Base-by-base conservation (phyloP, 305 asterid species). In the Stenogyne calaminthoides region DNA sequence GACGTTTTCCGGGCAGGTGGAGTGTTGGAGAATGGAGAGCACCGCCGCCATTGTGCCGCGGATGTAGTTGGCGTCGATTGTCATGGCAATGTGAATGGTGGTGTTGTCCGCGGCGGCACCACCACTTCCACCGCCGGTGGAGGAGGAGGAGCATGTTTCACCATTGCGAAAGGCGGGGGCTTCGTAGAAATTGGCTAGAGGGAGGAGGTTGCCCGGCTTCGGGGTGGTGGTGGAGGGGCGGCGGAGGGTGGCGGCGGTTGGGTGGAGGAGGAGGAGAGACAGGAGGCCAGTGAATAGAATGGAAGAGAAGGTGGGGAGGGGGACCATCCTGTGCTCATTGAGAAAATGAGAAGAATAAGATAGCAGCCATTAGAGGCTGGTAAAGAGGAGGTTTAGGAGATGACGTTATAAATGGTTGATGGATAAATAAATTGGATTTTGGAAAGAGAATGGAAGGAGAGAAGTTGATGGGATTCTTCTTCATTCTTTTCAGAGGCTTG, bases 31-130 rank as follows among this genome's bases (percentile, higher is more conserved):
- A 62, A 87, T 81, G 54, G 88, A 84, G 42, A 83, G 74, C 3
- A 84, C 83, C 11, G 88, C 86, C 27, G 88, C 89, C 77, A 80
- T 77, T 0, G 89, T 80, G 67, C 91, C 91, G 29, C 91, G 83
- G 25, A 87, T 76, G 79, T 86, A 86, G 78, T 74, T 78, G 40
- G 79, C 74, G 47, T 84, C 91, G 7, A 86, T 84, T 29, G 88
- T 81, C 91, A 86, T 86, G 71, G 84, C 87, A 4, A 86, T 77
- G 76, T 86, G 91, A 59, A 82, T 75, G 63, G 69, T 15, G 71
- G 75, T 27, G 56, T 15, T 49, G 22, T 49, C 56, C 1, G 9
- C 20, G 6, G 9, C 56, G 20, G 22, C 5, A 20, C 9, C 56
- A 6, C 9, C 22, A 8, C 0, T 15, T n/a, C 4, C 9, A 2